Percentiles rank a stretch among this genome's conserved stretches.
These are phyloP conservation scores for Epichloe amarillans DNA, from an alignment of 2,329 filamentous ascomycete species.

Conservation along the genomic window DNA sequence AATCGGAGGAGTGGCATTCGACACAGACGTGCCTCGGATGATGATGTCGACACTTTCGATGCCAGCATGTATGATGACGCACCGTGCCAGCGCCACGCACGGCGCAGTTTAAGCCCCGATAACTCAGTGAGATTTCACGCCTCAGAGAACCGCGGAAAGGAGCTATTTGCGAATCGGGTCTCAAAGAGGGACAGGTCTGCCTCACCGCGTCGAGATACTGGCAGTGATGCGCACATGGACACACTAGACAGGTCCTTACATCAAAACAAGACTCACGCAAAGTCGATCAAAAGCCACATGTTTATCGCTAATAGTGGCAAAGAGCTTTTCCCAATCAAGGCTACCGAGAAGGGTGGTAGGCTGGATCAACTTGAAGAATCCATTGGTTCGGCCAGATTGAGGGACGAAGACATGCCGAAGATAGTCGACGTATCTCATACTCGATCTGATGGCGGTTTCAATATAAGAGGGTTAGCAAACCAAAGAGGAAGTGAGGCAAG, in stretches of 20 bases:
- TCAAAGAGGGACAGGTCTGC: conserved; percentile 34
- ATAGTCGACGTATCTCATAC: conserved; percentile 43
- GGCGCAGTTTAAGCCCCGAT: conserved; percentile 13
- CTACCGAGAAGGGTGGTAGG: conserved; percentile 15
- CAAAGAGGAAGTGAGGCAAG: conserved; percentile 29
- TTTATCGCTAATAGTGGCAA: conserved; percentile 18
- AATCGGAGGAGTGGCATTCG: conserved; percentile 18
- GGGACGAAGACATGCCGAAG: conserved; percentile 31
- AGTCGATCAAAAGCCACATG: conserved; percentile 21
- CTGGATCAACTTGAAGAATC: conserved; percentile 26
- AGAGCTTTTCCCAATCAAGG: conserved; percentile 27
- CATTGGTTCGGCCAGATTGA: conserved; percentile 24
- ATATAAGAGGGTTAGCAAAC: conserved; percentile 45
- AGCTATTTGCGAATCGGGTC: conserved; percentile 44
- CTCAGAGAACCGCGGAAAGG: conserved; percentile 37
- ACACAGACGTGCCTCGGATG: conserved; percentile 28
- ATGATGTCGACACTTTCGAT: conserved; percentile 47
- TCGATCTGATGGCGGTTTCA: conserved; percentile 32
- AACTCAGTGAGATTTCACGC: conserved; percentile 18
- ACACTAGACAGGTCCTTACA: conserved; percentile 17
- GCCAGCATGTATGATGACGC: conserved; percentile 75
- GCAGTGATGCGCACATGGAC: conserved; percentile 28
- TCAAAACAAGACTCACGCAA: conserved; percentile 23
- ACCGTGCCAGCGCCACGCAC: conserved; percentile 18
- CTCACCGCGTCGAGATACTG: conserved; percentile 32